These are phyloP conservation scores for Naganishia kalamii DNA, from an alignment of 768 basidiomycete species.

Conservation along the genomic window DNA sequence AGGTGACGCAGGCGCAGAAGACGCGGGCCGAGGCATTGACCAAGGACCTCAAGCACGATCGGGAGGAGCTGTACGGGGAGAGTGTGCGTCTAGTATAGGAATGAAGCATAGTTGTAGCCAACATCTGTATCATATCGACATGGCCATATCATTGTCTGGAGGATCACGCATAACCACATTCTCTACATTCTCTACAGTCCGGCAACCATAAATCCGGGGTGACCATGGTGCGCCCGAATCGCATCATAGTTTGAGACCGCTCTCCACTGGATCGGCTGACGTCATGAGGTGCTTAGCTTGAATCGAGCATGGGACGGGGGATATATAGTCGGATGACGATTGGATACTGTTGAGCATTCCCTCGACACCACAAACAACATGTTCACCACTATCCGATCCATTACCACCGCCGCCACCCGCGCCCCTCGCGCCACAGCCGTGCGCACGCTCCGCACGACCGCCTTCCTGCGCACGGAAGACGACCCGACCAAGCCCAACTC, in stretches of 20 bases:
- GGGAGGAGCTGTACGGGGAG: conserved; percentile 1
- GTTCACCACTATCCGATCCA: conserved; percentile 16
- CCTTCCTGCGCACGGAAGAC: neutral
- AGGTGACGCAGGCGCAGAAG: neutral
- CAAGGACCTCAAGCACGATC: neutral
- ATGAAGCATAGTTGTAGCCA: neutral
- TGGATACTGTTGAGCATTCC: no score
- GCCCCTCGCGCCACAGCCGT: neutral
- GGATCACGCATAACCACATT: neutral
- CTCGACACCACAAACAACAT: conserved; percentile 10
- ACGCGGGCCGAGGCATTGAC: neutral
- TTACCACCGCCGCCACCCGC: neutral
- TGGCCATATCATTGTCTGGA: neutral
- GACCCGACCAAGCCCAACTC: conserved; percentile 21
- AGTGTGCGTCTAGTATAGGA: conserved; percentile 1
- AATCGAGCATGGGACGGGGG: neutral
- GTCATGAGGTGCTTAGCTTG: neutral
- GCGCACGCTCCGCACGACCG: conserved; percentile 6
- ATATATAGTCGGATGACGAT: neutral
- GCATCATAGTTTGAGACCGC: neutral
- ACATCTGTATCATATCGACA: neutral
- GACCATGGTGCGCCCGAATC: neutral
- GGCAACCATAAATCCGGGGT: neutral
- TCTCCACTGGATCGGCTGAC: neutral
- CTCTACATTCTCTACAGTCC: no score